Evolutionary conservation across 306 rosid species (phyloP).

Genomic region (Biancaea sappan): DNA sequence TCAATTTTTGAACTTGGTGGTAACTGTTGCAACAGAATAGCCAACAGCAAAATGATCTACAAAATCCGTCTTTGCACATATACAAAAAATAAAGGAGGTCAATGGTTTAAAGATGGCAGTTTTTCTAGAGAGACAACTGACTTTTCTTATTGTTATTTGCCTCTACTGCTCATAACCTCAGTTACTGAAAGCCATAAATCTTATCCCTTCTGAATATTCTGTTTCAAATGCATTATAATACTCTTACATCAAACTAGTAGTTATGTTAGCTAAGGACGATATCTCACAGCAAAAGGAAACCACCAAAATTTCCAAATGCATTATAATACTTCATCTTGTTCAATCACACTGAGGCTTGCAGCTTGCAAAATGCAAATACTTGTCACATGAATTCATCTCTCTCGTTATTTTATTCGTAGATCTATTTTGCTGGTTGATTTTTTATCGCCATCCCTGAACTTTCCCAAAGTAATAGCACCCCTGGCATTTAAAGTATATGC

Average conservation of each 20-base stretch:
- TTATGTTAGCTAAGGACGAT: background rate
- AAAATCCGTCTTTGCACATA: background rate
- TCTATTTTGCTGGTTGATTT: background rate
- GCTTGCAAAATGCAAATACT: background rate
- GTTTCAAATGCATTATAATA: constrained; percentile 16
- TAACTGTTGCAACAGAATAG: background rate
- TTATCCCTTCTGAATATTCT: background rate
- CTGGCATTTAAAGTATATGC: background rate
- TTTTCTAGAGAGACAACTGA: background rate
- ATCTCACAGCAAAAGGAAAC: no score
- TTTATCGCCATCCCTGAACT: background rate
- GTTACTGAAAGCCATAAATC: constrained; percentile 4
- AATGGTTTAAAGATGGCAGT: constrained; percentile 3
- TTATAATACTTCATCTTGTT: background rate
- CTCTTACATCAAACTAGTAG: background rate
- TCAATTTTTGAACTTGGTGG: background rate
- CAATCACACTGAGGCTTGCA: background rate
- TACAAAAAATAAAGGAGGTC: background rate
- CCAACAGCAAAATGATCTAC: background rate
- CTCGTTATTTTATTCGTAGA: constrained; percentile 1
- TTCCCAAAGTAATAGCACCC: background rate
- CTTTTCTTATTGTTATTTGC: background rate
- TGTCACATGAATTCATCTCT: background rate
- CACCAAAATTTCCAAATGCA: constrained; percentile 19
- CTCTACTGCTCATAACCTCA: constrained; percentile 12